Base-by-base conservation (phyloP, 1,284 basidiomycete genomes). In the Volvariella surrecta region DNA sequence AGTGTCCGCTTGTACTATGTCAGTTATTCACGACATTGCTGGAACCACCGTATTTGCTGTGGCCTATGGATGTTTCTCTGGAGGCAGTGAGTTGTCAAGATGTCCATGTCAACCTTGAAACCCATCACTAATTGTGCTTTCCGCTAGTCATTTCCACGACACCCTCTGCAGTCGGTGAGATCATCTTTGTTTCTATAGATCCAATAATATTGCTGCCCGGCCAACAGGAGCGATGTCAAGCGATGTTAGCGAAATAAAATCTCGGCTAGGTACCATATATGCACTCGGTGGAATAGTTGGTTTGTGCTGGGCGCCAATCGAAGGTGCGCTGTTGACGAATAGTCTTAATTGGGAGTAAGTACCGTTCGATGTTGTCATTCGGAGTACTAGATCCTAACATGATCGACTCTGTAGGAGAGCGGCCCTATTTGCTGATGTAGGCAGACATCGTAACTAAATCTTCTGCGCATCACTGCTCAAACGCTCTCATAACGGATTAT, bases 11-110 rank as follows among this genome's bases (percentile, higher is more conserved):
- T 55, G 62, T 0, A 58, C 58, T 24, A 56, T 67, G 42, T 46
- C 45, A 4, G 43, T 46, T 17, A 46, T 52, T 16, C 45, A 44
- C 9, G 41, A 44, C n/a, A 32, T 46, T 4, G 48, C 46, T 1
- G 49, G 50, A 2, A 49, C 45, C 0, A 39, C 56, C 17, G 47
- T 62, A 21, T 68, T 63, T 20, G 55, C 63, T 1, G 54, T 63
- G 11, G 54, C 70, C 15, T 46, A 42, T 39, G 45, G 45, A 15
- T 46, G 42, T 16, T 42, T 46, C 15, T 31, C 40, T 11, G 45
- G 45, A 11, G 45, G 13, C 31, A 15, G 45, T 42, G 22, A 37
- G 43, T 13, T n/a, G n/a, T n/a, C n/a, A n/a, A n/a, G n/a, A n/a
- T n/a, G n/a, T n/a, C n/a, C n/a, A n/a, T n/a, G n/a, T n/a, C n/a